Percentiles rank a stretch among this genome's conserved stretches.
phyloP scores from a whole-genome alignment of 1,284 basidiomycete species.

The Malassezia slooffiae region DNA sequence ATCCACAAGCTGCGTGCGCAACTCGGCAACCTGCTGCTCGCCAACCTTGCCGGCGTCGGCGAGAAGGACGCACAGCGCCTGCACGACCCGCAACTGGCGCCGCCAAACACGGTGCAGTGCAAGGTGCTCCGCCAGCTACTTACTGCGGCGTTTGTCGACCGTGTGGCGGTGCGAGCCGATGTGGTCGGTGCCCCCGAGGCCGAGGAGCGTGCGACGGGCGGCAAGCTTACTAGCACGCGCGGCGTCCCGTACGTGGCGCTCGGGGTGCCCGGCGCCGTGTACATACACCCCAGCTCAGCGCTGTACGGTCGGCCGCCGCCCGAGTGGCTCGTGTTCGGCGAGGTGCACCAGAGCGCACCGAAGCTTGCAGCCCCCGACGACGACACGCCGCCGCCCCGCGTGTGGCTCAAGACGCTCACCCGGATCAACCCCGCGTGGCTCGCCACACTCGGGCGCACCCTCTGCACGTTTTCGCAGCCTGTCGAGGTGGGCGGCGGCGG shows the following conservation, averaged over 20 bases:
- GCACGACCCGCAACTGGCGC: conserved; percentile 21
- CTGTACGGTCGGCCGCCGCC: conserved; percentile 64
- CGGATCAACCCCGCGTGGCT: conserved; percentile 79
- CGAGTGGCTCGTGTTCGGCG: conserved; percentile 75
- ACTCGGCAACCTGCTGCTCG: conserved; percentile 48
- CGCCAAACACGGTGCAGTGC: conserved; percentile 53
- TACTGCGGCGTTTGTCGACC: conserved; percentile 84
- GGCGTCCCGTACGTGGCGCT: conserved; percentile 75
- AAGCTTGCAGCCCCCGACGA: conserved; percentile 41
- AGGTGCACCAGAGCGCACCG: conserved; percentile 47
- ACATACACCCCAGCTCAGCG: conserved; percentile 78
- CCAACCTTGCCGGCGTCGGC: conserved; percentile 6
- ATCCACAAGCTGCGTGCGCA: conserved; percentile 91
- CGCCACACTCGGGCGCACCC: conserved; percentile 61
- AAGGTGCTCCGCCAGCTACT: conserved; percentile 83
- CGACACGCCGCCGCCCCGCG: conserved; percentile 11
- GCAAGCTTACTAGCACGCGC: conserved; percentile 64
- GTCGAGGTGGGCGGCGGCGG: conserved; percentile 12
- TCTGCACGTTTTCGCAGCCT: conserved; percentile 83
- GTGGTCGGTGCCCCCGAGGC: conserved; percentile 49
- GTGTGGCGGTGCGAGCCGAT: conserved; percentile 85
- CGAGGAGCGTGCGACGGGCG: conserved; percentile 46
- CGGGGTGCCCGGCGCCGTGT: conserved; percentile 68
- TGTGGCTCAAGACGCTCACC: conserved; percentile 38
- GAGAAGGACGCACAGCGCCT: conserved; percentile 7